Evolutionary conservation across 2,329 filamentous ascomycete genomes (phyloP).

Genomic region (Colletotrichum lupini): DNA sequence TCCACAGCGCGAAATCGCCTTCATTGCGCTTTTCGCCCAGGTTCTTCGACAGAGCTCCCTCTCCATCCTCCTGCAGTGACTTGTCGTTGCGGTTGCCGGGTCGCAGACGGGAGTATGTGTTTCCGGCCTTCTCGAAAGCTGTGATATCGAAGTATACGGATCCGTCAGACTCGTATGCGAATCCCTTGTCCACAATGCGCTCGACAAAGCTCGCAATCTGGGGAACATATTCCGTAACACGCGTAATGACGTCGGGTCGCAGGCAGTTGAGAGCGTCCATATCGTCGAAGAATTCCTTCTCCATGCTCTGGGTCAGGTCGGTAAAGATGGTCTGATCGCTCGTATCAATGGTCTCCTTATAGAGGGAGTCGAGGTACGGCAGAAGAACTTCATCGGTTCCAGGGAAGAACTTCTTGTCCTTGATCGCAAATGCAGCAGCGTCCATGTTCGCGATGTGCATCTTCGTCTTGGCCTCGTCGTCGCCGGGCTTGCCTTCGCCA

Average conservation of each 20-base stretch:
- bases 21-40: slow-evolving; percentile 76
- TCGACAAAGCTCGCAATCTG: slow-evolving; percentile 90
- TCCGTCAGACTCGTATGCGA: slow-evolving; percentile 83
- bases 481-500: slow-evolving; percentile 71
- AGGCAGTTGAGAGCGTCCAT: slow-evolving; percentile 89
- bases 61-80: slow-evolving; percentile 86
- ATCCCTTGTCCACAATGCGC: slow-evolving; percentile 84
- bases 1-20: slow-evolving; percentile 94
- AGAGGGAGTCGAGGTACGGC: slow-evolving; percentile 81
- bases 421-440: slow-evolving; percentile 61
- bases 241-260: slow-evolving; percentile 82
- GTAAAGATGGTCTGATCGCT: slow-evolving; percentile 82
- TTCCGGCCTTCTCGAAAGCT: slow-evolving; percentile 85
- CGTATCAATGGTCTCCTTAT: slow-evolving; percentile 71
- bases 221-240: slow-evolving; percentile 92
- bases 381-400: slow-evolving; percentile 76
- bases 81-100: slow-evolving; percentile 89
- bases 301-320: slow-evolving; percentile 85
- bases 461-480: slow-evolving; percentile 87
- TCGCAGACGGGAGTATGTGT: slow-evolving; percentile 85
- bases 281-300: slow-evolving; percentile 88
- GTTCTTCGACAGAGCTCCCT: slow-evolving; percentile 79
- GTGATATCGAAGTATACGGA: slow-evolving; percentile 95
- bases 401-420: slow-evolving; percentile 61
- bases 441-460: slow-evolving; percentile 82